phyloP scores from a whole-genome alignment of 164 flowering plant genomes.

The Magnolia changhungtana region DNA sequence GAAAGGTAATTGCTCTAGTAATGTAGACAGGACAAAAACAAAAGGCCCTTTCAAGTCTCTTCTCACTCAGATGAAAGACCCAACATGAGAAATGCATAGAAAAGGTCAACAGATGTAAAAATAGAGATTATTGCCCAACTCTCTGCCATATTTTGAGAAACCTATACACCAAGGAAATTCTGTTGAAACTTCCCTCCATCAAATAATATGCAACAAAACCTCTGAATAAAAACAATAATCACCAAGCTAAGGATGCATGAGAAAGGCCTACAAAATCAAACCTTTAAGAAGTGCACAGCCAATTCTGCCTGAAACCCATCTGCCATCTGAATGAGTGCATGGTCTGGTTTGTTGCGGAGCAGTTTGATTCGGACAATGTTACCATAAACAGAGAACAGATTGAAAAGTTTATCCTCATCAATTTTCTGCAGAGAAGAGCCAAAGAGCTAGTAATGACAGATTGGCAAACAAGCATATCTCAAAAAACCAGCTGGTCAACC shows the following conservation, averaged over 20 bases:
- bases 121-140: too few relatives aligned
- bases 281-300: constrained; percentile 97
- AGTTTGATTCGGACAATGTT: constrained; percentile 89
- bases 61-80: too few relatives aligned
- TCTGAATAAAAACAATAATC: background rate
- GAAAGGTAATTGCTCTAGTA: too few relatives aligned
- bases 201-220: too few relatives aligned
- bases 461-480: background rate
- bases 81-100: too few relatives aligned
- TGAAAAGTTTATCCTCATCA: constrained; percentile 96
- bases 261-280: constrained; percentile 16
- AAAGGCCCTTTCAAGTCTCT: too few relatives aligned
- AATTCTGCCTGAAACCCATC: constrained; percentile 98
- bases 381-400: constrained; percentile 91
- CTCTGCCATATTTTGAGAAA: too few relatives aligned
- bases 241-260: background rate
- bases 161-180: too few relatives aligned
- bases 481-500: background rate
- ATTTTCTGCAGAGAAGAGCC: constrained; percentile 47
- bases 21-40: too few relatives aligned
- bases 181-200: too few relatives aligned
- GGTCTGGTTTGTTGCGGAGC: constrained; percentile 94
- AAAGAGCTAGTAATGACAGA: background rate
- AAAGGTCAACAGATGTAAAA: too few relatives aligned
- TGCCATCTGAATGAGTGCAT: constrained; percentile 94